These are phyloP conservation scores for Micractinium conductrix DNA, from an alignment of 139 green algal genomes.

Conservation along the genomic window DNA sequence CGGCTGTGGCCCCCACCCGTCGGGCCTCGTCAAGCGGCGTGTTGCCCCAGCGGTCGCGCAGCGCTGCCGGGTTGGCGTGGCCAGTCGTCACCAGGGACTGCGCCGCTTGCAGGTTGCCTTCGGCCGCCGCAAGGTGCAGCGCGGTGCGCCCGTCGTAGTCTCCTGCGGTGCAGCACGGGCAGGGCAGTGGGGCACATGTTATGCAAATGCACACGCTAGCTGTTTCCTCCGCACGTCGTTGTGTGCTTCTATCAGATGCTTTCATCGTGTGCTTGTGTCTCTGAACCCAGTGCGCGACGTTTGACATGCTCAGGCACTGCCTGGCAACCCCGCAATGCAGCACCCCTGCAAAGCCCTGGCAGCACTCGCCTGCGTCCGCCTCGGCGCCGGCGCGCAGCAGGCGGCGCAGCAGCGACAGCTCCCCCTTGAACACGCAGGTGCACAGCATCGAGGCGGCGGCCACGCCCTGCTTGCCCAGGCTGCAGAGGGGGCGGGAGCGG, in stretches of 20 bases:
- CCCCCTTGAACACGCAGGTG: constrained; percentile 42
- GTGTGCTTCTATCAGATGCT: too few relatives aligned
- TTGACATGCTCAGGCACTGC: too few relatives aligned
- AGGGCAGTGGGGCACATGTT: too few relatives aligned
- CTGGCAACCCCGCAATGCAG: too few relatives aligned
- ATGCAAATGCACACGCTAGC: too few relatives aligned
- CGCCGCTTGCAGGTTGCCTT: constrained; percentile 64
- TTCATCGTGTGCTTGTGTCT: too few relatives aligned
- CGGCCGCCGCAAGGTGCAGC: constrained; percentile 68
- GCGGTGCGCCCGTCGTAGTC: constrained; percentile 73
- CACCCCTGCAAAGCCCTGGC: too few relatives aligned
- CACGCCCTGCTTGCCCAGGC: constrained; percentile 20
- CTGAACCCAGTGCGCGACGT: too few relatives aligned
- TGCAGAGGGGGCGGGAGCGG: not conserved
- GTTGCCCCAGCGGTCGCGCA: constrained; percentile 51
- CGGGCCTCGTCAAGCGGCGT: constrained; percentile 61
- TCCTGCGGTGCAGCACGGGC: too few relatives aligned
- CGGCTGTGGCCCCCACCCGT: constrained; percentile 51
- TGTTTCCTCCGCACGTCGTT: too few relatives aligned
- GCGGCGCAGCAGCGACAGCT: constrained; percentile 56
- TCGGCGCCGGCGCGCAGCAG: constrained; percentile 62
- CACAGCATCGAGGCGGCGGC: constrained; percentile 40
- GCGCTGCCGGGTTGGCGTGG: not conserved
- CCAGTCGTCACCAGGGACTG: constrained; percentile 34
- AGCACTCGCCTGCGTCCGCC: too few relatives aligned